Evolutionary conservation across 176 grass and related monocot genomes (phyloP).

Genomic region (Aegilops umbellulata): DNA sequence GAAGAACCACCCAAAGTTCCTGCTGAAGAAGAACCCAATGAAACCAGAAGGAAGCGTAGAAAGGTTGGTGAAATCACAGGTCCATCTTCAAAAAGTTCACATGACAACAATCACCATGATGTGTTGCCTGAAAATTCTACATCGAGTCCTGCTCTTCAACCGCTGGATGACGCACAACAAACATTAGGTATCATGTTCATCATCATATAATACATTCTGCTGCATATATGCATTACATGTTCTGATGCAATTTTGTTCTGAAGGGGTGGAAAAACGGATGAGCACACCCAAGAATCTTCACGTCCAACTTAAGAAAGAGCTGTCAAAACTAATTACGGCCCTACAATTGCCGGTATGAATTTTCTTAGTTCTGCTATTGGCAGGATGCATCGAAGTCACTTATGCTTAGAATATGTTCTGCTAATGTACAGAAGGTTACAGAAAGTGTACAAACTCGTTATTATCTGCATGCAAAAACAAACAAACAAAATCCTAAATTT

Average conservation of each 20-base stretch:
- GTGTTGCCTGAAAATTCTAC: slow-evolving; percentile 25
- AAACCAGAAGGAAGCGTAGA: slow-evolving; percentile 45
- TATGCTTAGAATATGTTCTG: background rate
- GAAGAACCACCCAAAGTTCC: slow-evolving; percentile 22
- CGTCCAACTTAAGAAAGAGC: slow-evolving; percentile 51
- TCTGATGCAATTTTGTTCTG: slow-evolving; percentile 35
- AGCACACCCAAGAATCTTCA: slow-evolving; percentile 60
- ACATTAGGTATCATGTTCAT: slow-evolving; percentile 21
- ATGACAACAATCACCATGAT: slow-evolving; percentile 20
- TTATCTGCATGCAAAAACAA: background rate
- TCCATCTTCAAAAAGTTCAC: slow-evolving; percentile 28
- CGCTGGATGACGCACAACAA: background rate
- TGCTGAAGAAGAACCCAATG: slow-evolving; percentile 49
- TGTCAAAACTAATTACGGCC: slow-evolving; percentile 56
- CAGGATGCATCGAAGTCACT: background rate
- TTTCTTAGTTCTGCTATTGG: slow-evolving; percentile 3
- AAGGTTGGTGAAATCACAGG: slow-evolving; percentile 32
- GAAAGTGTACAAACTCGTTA: background rate
- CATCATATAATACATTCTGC: slow-evolving; percentile 14
- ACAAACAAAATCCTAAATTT: background rate
- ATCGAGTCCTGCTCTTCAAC: slow-evolving; percentile 12
- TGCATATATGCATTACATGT: slow-evolving; percentile 6
- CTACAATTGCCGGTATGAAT: slow-evolving; percentile 63
- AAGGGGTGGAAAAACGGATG: slow-evolving; percentile 43
- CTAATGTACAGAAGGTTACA: background rate